Conservation (phyloP, 1,284 basidiomycete species). For the Trichosporon coremiiforme region DNA sequence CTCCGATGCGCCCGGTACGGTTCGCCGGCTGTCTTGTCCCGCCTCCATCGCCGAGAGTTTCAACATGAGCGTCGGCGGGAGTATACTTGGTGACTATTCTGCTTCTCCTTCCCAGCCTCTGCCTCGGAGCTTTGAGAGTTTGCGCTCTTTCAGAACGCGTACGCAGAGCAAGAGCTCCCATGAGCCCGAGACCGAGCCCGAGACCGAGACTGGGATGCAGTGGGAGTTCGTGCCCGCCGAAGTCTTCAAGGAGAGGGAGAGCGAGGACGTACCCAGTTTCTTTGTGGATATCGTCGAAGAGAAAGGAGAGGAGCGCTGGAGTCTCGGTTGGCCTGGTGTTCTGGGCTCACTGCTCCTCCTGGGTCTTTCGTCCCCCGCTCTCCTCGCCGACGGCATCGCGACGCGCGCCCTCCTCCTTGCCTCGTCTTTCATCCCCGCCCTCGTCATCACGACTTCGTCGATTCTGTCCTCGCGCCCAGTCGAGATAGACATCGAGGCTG, state of each 20-base stretch:
- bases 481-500: neutral
- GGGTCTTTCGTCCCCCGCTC: neutral
- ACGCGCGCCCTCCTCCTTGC: neutral
- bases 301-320: neutral
- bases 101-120: conserved; percentile 43
- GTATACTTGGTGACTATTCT: conserved; percentile 24
- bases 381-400: neutral
- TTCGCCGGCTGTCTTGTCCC: neutral
- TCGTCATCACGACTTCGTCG: neutral
- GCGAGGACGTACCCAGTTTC: neutral
- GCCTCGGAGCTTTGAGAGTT: conserved; percentile 37
- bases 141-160: neutral
- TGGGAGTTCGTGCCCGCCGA: neutral
- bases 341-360: neutral
- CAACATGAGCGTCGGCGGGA: neutral
- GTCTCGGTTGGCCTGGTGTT: neutral
- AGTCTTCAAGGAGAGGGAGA: neutral
- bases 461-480: neutral
- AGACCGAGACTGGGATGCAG: neutral
- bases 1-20: neutral
- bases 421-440: neutral
- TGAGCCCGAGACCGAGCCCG: neutral
- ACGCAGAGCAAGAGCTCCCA: neutral
- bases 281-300: neutral
- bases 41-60: neutral